Evolutionary conservation across 495 filamentous ascomycete species (phyloP).

Genomic region (Aspergillus carlsbadensis): DNA sequence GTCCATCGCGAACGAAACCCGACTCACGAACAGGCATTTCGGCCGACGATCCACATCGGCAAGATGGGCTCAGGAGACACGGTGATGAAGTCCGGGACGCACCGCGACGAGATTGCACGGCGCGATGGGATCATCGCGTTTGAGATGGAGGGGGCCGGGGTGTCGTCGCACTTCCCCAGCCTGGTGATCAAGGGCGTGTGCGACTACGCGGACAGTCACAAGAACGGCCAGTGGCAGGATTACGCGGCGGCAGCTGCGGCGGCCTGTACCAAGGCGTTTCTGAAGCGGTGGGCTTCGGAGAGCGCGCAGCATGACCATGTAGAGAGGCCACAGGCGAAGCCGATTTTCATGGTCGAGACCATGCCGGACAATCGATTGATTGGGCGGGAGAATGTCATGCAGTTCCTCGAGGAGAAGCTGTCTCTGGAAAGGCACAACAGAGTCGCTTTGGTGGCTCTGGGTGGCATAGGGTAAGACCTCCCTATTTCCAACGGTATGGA

Average conservation of each 20-base stretch:
- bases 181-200: conserved; percentile 39
- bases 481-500: not conserved
- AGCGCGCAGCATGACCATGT: not conserved
- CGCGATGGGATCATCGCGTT: conserved; percentile 30
- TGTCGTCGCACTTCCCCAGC: conserved; percentile 22
- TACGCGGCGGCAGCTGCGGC: conserved; percentile 36
- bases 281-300: not conserved
- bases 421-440: not conserved
- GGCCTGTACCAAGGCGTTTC: conserved; percentile 24
- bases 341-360: not conserved
- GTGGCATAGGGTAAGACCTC: not conserved
- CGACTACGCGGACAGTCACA: conserved; percentile 46
- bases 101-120: conserved; percentile 26
- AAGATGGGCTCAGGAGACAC: conserved; percentile 30
- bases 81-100: conserved; percentile 29
- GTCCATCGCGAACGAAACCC: not conserved
- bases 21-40: not conserved
- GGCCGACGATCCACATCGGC: conserved; percentile 20
- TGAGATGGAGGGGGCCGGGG: conserved; percentile 42
- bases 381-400: not conserved
- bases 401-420: not conserved
- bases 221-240: conserved; percentile 40
- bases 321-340: not conserved
- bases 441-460: not conserved
- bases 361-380: not conserved